phyloP scores from a whole-genome alignment of 2,329 filamentous ascomycete genomes.

The Ophiostoma novo-ulmi region DNA sequence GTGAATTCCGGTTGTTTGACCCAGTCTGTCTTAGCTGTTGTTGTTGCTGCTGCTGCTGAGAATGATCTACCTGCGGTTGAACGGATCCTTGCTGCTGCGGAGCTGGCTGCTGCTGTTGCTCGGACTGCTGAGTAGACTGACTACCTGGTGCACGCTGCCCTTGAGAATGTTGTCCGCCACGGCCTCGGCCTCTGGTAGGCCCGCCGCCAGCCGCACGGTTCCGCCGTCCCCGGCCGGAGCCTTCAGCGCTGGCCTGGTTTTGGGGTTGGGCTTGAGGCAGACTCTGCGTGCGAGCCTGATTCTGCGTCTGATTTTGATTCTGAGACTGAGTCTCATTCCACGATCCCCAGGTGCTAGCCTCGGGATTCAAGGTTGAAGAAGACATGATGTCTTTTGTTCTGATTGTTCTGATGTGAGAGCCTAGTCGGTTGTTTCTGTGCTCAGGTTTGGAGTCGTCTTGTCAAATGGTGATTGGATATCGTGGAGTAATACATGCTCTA shows the following conservation, averaged over 20 bases:
- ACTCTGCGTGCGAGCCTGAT: background rate
- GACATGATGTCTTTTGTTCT: background rate
- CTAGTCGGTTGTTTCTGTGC: slow-evolving; percentile 35
- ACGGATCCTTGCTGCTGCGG: background rate
- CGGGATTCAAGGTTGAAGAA: slow-evolving; percentile 17
- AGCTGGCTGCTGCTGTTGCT: background rate
- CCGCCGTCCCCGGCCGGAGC: slow-evolving; percentile 16
- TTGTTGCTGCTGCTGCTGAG: background rate
- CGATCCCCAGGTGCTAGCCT: slow-evolving; percentile 15
- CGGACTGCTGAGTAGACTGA: background rate
- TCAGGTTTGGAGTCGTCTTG: slow-evolving; percentile 17
- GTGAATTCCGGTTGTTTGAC: background rate
- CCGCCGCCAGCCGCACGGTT: background rate
- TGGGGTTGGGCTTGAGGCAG: background rate
- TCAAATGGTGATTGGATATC: background rate
- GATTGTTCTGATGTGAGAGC: background rate
- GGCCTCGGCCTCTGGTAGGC: slow-evolving; percentile 4
- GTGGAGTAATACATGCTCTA: background rate
- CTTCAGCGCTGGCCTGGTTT: background rate
- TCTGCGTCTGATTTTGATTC: background rate
- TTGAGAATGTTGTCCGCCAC: background rate
- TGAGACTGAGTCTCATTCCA: background rate
- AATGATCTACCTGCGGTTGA: background rate
- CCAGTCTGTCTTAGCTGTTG: background rate
- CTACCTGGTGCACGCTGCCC: background rate